A percentile compares a stretch with the other conserved stretches of the same genome.
Evolutionary conservation across 345 rosid species (phyloP).

Genomic region (Balakata baccata): DNA sequence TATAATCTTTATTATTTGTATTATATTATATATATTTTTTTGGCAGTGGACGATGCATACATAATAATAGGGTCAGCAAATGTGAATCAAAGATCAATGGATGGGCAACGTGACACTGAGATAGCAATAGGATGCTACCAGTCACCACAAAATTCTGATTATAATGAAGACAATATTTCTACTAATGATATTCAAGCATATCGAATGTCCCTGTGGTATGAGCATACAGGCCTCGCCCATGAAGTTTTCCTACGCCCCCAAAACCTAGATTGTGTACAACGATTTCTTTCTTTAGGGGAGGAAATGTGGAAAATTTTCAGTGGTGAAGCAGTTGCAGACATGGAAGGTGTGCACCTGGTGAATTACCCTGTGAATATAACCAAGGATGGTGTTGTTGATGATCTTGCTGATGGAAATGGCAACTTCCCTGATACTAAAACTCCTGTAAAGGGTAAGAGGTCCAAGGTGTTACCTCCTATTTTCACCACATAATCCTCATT

Average conservation of each 20-base stretch:
- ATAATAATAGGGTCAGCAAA: conserved; percentile 77
- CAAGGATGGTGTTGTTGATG: conserved; percentile 52
- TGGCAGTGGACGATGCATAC: conserved; percentile 68
- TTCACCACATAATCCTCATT: conserved; percentile 48
- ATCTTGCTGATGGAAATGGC: conserved; percentile 38
- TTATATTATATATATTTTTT: background rate
- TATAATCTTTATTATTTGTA: no score
- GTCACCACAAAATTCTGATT: background rate
- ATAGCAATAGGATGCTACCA: conserved; percentile 80
- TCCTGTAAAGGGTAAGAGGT: conserved; percentile 64
- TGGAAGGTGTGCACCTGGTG: conserved; percentile 72
- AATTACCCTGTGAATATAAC: conserved; percentile 57
- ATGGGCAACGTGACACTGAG: conserved; percentile 80
- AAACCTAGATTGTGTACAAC: conserved; percentile 53
- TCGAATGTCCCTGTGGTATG: conserved; percentile 70
- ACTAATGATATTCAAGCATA: conserved; percentile 42
- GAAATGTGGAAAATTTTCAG: conserved; percentile 71
- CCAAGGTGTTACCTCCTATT: conserved; percentile 60
- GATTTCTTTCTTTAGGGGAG: conserved; percentile 49
- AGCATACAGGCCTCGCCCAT: conserved; percentile 54
- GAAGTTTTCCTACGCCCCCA: conserved; percentile 48
- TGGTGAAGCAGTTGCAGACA: conserved; percentile 59
- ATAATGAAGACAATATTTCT: conserved; percentile 3
- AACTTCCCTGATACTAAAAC: conserved; percentile 74
- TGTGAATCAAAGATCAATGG: conserved; percentile 89